Percentiles rank a stretch among this genome's conserved stretches.
Conservation (phyloP, 495 filamentous ascomycete species). For the Penicillium ochrochloron region DNA sequence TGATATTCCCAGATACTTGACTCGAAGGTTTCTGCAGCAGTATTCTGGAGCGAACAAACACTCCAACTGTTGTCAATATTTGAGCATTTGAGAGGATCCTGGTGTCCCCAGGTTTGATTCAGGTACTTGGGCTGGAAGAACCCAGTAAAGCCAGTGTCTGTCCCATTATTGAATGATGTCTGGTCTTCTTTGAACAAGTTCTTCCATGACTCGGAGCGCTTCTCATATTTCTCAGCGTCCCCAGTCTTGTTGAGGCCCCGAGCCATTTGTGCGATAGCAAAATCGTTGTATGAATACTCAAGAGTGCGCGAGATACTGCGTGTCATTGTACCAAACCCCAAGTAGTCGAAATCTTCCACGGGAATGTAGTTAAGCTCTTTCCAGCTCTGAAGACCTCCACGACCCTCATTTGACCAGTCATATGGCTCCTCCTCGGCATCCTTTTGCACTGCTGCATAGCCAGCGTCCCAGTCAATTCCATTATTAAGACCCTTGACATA, state of each 20-base stretch:
- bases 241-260: constrained; percentile 58
- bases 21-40: constrained; percentile 63
- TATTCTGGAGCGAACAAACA: constrained; percentile 67
- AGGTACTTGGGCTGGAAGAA: constrained; percentile 69
- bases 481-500: constrained; percentile 70
- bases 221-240: constrained; percentile 65
- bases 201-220: constrained; percentile 65
- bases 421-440: constrained; percentile 69
- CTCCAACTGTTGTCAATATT: constrained; percentile 48
- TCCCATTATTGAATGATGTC: constrained; percentile 48
- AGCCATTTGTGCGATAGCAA: constrained; percentile 58
- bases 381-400: constrained; percentile 77
- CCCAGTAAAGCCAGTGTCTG: constrained; percentile 58
- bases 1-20: constrained; percentile 75
- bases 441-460: constrained; percentile 67
- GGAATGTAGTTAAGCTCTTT: constrained; percentile 68
- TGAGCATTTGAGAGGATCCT: constrained; percentile 59
- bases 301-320: constrained; percentile 71
- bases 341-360: constrained; percentile 69
- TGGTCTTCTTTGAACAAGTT: constrained; percentile 69
- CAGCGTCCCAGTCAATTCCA: constrained; percentile 69
- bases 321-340: constrained; percentile 73
- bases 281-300: constrained; percentile 77
- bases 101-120: constrained; percentile 61
- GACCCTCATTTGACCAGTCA: constrained; percentile 73